Evolutionary conservation across 495 filamentous ascomycete species (phyloP), one percentile per base, ranked within the genome.

Genomic region (Daldinia childiae): DNA sequence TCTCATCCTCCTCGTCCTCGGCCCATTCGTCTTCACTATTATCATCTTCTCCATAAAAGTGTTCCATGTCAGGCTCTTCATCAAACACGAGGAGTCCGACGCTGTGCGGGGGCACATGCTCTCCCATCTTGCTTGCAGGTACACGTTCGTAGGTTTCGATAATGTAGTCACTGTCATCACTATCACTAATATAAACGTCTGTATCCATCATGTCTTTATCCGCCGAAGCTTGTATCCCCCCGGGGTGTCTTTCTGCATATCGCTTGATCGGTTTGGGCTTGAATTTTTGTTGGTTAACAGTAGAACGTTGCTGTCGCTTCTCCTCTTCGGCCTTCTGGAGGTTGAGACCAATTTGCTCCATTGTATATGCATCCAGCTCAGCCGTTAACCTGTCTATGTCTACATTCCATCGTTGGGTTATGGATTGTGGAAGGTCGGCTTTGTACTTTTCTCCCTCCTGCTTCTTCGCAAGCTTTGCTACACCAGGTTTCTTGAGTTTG

Each of bases 1-100:
- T 87, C 60, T 86, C 84, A 48, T 88, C 85, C 43, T 87, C 85
- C n/a, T 87, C 85, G 52, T 86, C 83, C 39, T 86, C 84, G 0
- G 76, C 75, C 52, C 79, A 81, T 8, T 86, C 82, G 6, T 82
- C 80, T 12, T 83, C 81, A 48, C 80, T 82, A 17, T 86, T 84
- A 3, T 68, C 72, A 17, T 80, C 80, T 6, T 78, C 76, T 2
- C 83, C 81, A 56, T 83, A 87, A 62, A 88, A 88, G 58, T 82
- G 82, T 27, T 86, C 81, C 11, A 79, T 76, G n/a, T 88, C 85
- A 2, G 80, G 80, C 56, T 86, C 84, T 6, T 77, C 80, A 26
- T 88, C 84, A 26, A 88, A 79, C 12, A 88, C 82, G 34, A 88
- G 76, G 9, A 87, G 65, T 24, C 86, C 86, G 4, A 87, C 76